Conservation (phyloP, 441 rosid species). For the Corymbia calophylla region DNA sequence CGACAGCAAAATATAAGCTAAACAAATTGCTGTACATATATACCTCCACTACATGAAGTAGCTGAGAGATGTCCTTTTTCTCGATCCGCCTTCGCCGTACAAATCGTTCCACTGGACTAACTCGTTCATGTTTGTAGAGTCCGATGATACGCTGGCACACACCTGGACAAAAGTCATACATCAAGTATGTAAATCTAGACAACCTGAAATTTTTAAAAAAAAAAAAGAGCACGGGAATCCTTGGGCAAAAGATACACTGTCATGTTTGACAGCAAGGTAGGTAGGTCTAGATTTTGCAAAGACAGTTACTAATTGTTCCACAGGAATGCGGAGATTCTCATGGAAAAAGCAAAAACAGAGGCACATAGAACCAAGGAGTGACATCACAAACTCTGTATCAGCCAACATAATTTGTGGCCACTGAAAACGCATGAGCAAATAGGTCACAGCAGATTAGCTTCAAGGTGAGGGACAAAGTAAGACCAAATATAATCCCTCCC, state of each 20-base stretch:
- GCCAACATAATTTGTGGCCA: not conserved
- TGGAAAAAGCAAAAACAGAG: not conserved
- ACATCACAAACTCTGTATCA: not conserved
- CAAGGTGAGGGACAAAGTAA: not conserved
- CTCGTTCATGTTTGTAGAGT: constrained; percentile 89
- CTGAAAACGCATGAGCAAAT: not conserved
- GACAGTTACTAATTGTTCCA: not conserved
- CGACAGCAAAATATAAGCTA: not conserved
- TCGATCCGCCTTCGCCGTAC: constrained; percentile 98
- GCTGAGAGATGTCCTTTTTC: constrained; percentile 88
- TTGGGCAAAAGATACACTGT: not conserved
- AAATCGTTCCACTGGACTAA: constrained; percentile 95
- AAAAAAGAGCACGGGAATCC: not conserved
- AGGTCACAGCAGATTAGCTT: not conserved
- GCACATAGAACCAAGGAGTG: not conserved
- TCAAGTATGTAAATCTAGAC: not conserved
- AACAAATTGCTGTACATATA: constrained; percentile 22
- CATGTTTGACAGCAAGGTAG: not conserved
- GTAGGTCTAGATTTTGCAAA: not conserved
- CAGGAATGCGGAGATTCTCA: not conserved
- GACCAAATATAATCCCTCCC: not conserved
- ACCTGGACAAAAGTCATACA: constrained; percentile 38
- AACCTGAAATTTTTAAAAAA: not conserved
- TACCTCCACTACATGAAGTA: constrained; percentile 80
- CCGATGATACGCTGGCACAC: constrained; percentile 95